A percentile compares a stretch with the other conserved stretches of the same genome.
phyloP scores from a whole-genome alignment of 2,329 filamentous ascomycete species.

The Graphilbum fragrans region DNA sequence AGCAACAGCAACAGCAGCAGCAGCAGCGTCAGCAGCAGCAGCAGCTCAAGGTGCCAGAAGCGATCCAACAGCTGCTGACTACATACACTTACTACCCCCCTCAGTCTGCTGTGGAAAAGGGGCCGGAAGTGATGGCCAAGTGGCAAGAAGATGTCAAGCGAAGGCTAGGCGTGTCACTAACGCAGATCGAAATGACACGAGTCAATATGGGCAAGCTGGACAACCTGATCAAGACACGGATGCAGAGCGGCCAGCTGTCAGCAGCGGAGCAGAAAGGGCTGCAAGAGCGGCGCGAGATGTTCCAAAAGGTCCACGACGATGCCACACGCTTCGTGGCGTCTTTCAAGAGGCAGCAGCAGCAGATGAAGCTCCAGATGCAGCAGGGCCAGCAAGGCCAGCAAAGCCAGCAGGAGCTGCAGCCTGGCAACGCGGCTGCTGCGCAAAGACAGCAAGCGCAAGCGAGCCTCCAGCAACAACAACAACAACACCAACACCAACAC shows the following conservation, averaged over 20 bases:
- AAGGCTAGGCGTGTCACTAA: constrained; percentile 33
- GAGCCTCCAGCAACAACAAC: constrained; percentile 2
- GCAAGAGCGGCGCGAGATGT: constrained; percentile 28
- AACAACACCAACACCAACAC: constrained; percentile 11
- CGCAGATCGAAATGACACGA: constrained; percentile 35
- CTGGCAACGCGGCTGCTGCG: constrained; percentile 10
- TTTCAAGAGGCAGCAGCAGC: constrained; percentile 32
- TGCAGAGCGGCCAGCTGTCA: constrained; percentile 28
- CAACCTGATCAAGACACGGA: constrained; percentile 26
- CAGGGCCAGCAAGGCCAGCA: constrained; percentile 6
- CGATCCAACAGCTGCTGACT: constrained; percentile 33
- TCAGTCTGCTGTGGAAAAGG: constrained; percentile 27
- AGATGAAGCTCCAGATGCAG: constrained; percentile 8
- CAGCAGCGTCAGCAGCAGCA: constrained; percentile 53
- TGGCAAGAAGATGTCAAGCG: constrained; percentile 36
- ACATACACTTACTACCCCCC: constrained; percentile 35
- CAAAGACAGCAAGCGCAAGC: constrained; percentile 5
- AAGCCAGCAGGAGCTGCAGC: constrained; percentile 10
- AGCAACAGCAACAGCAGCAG: constrained; percentile 74
- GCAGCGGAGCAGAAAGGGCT: constrained; percentile 34
- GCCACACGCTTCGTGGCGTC: constrained; percentile 34
- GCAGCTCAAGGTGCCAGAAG: constrained; percentile 35
- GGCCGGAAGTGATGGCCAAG: constrained; percentile 28
- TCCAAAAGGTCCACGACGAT: constrained; percentile 31
- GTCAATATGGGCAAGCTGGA: constrained; percentile 29